These are phyloP conservation scores for Penicillium antarcticum DNA, from an alignment of 495 filamentous ascomycete species.

Conservation along the genomic window DNA sequence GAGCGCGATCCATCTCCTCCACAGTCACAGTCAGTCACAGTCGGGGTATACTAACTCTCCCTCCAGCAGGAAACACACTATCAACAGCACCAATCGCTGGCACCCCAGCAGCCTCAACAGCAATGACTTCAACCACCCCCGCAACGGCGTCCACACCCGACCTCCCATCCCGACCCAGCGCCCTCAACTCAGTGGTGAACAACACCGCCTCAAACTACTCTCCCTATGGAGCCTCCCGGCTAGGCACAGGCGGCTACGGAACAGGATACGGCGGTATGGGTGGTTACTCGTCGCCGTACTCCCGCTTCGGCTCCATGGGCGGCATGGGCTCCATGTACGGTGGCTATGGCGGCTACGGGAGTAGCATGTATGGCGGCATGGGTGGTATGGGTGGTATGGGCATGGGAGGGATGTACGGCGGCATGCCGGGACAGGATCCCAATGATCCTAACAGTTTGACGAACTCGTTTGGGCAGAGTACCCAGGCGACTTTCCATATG, in stretches of 20 bases:
- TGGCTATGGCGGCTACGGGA: conserved; percentile 53
- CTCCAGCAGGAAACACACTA: conserved; percentile 33
- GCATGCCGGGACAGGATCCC: conserved; percentile 58
- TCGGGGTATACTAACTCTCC: conserved; percentile 4
- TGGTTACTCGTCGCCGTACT: conserved; percentile 62
- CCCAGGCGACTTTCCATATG: conserved; percentile 97
- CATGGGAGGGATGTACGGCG: conserved; percentile 58
- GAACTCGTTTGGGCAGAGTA: conserved; percentile 84
- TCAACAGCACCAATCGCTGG: conserved; percentile 31
- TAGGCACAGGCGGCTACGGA: conserved; percentile 50
- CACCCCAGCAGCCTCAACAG: conserved; percentile 37
- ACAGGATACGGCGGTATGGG: conserved; percentile 40
- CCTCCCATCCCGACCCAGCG: conserved; percentile 76
- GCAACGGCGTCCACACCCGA: conserved; percentile 55
- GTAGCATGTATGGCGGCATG: conserved; percentile 54
- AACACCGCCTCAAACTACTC: conserved; percentile 81
- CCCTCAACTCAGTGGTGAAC: conserved; percentile 74
- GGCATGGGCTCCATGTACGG: conserved; percentile 56
- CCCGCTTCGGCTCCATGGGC: conserved; percentile 60
- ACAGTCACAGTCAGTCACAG: conserved; percentile 5
- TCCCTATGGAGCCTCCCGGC: conserved; percentile 63
- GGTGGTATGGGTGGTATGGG: conserved; percentile 24
- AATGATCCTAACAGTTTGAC: conserved; percentile 93
- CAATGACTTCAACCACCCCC: conserved; percentile 39
- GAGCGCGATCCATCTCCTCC: neutral